A percentile compares a stretch with the other conserved stretches of the same genome.
Evolutionary conservation across 495 filamentous ascomycete genomes (phyloP).

Genomic region (Tuber aestivum): DNA sequence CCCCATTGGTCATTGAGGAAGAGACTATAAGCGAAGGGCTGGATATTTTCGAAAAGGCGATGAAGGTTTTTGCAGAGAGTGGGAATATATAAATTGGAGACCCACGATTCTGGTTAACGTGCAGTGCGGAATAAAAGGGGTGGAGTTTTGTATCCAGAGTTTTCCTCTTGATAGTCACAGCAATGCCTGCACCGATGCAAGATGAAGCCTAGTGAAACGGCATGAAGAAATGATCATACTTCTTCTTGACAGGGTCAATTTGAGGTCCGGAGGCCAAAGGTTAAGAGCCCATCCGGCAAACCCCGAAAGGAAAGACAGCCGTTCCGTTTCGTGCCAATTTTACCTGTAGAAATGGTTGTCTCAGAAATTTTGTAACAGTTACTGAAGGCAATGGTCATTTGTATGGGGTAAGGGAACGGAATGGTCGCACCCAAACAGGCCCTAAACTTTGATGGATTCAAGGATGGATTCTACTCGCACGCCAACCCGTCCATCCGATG

Average conservation of each 20-base stretch:
- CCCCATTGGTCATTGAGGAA: conserved; percentile 68
- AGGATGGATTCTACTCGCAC: neutral
- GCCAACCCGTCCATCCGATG: neutral
- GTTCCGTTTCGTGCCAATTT: too few relatives aligned
- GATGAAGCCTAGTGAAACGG: neutral
- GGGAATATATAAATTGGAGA: neutral
- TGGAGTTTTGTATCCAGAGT: neutral
- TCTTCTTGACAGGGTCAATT: neutral
- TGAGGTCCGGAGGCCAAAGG: neutral
- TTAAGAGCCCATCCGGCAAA: too few relatives aligned
- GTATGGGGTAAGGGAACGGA: too few relatives aligned
- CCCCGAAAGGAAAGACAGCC: too few relatives aligned
- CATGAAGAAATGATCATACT: neutral
- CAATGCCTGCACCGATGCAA: neutral
- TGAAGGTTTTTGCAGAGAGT: conserved; percentile 46
- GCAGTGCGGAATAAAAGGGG: neutral
- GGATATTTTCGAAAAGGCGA: conserved; percentile 68
- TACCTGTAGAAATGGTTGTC: too few relatives aligned
- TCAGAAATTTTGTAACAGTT: too few relatives aligned
- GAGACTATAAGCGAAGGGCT: conserved; percentile 71
- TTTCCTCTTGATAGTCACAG: neutral
- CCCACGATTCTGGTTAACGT: neutral
- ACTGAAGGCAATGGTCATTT: too few relatives aligned
- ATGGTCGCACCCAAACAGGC: too few relatives aligned
- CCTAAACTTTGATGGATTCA: too few relatives aligned